phyloP scores from a whole-genome alignment of 163 green algal genomes.

The Chlorella variabilis region DNA sequence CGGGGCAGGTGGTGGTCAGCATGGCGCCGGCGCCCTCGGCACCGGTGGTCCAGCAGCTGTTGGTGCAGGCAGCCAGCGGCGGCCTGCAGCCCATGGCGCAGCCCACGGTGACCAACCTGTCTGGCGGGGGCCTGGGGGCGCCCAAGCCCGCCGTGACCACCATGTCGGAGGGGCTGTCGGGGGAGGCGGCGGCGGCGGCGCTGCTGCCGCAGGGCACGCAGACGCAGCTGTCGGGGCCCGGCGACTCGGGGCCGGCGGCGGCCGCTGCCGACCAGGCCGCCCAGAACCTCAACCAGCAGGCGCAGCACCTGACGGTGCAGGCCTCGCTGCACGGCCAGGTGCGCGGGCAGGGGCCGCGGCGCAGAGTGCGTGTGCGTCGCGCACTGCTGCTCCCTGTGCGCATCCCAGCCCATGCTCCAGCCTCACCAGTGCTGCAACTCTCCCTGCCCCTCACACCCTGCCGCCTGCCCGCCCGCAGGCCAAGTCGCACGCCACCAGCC shows the following conservation, averaged over 20 bases:
- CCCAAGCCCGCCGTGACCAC: background rate
- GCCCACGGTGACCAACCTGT: background rate
- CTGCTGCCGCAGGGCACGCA: conserved; percentile 8
- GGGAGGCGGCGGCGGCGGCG: conserved; percentile 9
- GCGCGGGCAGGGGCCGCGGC: too few relatives aligned
- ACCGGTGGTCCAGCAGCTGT: conserved; percentile 10
- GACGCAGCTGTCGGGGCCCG: conserved; percentile 28
- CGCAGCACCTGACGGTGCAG: conserved; percentile 43
- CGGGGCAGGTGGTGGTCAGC: background rate
- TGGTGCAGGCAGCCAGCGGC: background rate
- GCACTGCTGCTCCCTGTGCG: background rate
- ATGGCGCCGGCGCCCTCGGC: background rate
- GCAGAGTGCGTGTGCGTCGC: too few relatives aligned
- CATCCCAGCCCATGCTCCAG: too few relatives aligned
- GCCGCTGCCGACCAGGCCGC: conserved; percentile 30
- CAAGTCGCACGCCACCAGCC: conserved; percentile 38
- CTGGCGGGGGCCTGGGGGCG: conserved; percentile 1
- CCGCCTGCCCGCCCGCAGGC: conserved; percentile 15
- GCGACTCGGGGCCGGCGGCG: background rate
- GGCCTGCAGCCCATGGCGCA: conserved; percentile 9
- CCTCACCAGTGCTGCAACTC: too few relatives aligned
- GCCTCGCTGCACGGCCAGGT: conserved; percentile 41
- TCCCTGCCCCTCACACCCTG: too few relatives aligned
- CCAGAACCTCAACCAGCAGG: conserved; percentile 49
- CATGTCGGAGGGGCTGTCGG: conserved; percentile 15